Evolutionary conservation across 2,329 filamentous ascomycete species (phyloP), one percentile per base, ranked within the genome.

Genomic region (Microcyclosporella mali): DNA sequence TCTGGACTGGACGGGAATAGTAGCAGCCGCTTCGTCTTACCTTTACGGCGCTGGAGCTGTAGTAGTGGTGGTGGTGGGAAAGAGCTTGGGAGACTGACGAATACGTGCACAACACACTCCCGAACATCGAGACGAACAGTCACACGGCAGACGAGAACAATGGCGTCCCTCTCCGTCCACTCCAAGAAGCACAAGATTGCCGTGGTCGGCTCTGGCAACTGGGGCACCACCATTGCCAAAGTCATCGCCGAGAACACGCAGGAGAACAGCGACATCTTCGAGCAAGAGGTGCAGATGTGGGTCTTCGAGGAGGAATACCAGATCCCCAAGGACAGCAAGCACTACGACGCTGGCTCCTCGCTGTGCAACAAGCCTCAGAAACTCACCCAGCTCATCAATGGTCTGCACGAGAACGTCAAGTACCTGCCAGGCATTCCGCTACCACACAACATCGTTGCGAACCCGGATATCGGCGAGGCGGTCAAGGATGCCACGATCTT

Each of bases 181-280:
- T 70, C 72, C 49, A 85, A 80, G 71, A 88, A 84, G 70, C 88
- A 95, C 78, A 94, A 88, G 75, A 86, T 95, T 60, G 89, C 88
- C 49, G 80, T 98, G 40, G 79, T 98, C 54, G 92, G 92, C 57
- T 97, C 90, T 40, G 92, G 92, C 59, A 98, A 98, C 69, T 98
- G 92, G 88, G 92, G 92, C 58, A 95, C 88, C 47, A 94, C 92
- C 46, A 95, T 98, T 68, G 82, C 89, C 64, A 98, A 98, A 71
- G 94, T 98, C 50, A 79, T 95, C 40, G 89, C 89, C 56, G 90
- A 98, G 68, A 98, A 94, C 70, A 85, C 88, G 29, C 79, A 77
- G 49, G 81, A 77, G 52, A 75, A 95, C 68, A 75, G 81, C 8
- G 77, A 88, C 21, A 63, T 95, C 33, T 98, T 97, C 63, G 86